Conservation (phyloP, 805 yeast species). For the Ogataea nitratoaversa region DNA sequence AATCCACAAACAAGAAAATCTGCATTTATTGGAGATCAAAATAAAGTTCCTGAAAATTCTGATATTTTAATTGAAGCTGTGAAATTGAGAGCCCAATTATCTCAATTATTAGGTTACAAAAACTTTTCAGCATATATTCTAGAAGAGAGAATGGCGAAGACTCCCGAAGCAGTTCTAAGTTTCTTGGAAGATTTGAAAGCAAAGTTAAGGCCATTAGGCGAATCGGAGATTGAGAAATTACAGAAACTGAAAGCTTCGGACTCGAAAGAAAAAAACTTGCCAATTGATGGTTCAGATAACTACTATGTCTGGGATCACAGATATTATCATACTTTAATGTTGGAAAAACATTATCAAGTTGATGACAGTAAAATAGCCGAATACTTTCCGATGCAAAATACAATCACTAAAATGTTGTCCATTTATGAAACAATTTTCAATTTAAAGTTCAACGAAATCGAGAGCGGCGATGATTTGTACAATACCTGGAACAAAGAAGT, state of each 20-base stretch:
- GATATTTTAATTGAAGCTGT: constrained; percentile 57
- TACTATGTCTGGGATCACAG: constrained; percentile 72
- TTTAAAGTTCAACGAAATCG: constrained; percentile 56
- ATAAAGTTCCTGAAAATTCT: constrained; percentile 63
- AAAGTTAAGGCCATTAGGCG: constrained; percentile 58
- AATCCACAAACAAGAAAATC: constrained; percentile 58
- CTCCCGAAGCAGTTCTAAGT: constrained; percentile 50
- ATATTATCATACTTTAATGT: constrained; percentile 59
- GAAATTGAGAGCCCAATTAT: constrained; percentile 55
- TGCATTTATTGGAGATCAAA: constrained; percentile 65
- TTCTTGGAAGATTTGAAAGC: constrained; percentile 60
- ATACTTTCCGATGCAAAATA: constrained; percentile 69
- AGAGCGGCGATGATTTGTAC: constrained; percentile 29
- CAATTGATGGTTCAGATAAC: constrained; percentile 29
- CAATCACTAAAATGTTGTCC: constrained; percentile 63
- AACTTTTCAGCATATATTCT: constrained; percentile 67
- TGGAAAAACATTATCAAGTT: constrained; percentile 66
- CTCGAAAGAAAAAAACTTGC: constrained; percentile 39
- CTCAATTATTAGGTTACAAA: constrained; percentile 60
- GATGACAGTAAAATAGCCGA: constrained; percentile 70
- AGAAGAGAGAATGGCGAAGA: constrained; percentile 80
- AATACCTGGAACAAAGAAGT: constrained; percentile 79
- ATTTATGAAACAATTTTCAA: constrained; percentile 69
- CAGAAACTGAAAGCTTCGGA: constrained; percentile 51
- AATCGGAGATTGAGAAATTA: constrained; percentile 46